These are phyloP conservation scores for Penicillium sp. DNA, from an alignment of 2,329 filamentous ascomycete species.

Conservation along the genomic window DNA sequence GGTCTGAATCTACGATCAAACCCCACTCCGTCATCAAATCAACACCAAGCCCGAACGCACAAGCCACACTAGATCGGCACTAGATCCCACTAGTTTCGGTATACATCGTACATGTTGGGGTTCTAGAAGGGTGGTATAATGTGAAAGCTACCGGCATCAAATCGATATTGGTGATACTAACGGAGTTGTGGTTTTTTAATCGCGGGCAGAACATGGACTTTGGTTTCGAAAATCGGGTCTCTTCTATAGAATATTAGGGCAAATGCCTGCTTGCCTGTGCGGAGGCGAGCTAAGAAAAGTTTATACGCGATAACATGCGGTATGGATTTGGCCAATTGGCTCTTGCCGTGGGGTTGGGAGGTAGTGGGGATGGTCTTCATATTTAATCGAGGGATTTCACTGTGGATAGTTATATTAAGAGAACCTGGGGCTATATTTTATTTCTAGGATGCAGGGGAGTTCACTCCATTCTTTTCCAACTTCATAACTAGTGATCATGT, in stretches of 20 bases:
- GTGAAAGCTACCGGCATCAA: background rate
- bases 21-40: background rate
- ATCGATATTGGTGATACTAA: background rate
- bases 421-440: background rate
- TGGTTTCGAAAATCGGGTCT: background rate
- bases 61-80: background rate
- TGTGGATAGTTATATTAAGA: background rate
- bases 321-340: constrained; percentile 1
- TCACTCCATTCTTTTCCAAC: background rate
- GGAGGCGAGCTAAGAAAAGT: background rate
- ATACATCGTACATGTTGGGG: background rate
- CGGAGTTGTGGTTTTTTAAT: background rate
- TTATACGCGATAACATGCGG: constrained; percentile 4
- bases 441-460: background rate
- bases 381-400: background rate
- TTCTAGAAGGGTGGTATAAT: background rate
- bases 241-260: no score
- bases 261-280: background rate
- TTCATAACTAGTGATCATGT: constrained; percentile 10
- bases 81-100: background rate
- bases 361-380: background rate
- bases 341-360: background rate
- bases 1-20: background rate
- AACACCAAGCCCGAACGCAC: background rate
- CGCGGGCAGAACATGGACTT: no score